Evolutionary conservation across 129 eudicot genomes (phyloP).

Genomic region (Rutidosis leptorrhynchoides): DNA sequence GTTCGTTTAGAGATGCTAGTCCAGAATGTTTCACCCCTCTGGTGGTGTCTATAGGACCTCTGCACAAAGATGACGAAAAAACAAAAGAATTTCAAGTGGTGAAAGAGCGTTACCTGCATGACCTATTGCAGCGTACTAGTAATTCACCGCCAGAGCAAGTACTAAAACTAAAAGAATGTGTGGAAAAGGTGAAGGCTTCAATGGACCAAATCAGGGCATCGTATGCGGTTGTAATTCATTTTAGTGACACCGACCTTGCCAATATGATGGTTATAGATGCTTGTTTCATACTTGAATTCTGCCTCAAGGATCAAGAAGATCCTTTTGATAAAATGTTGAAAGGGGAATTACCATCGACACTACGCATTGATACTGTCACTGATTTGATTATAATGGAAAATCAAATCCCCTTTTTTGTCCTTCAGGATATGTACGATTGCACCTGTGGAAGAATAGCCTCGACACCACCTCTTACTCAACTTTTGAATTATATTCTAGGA

Average conservation of each 20-base stretch:
- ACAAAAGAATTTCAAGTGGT: neutral
- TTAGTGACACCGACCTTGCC: slow-evolving; percentile 4
- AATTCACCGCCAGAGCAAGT: neutral
- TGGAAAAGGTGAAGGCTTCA: neutral
- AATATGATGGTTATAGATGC: slow-evolving; percentile 33
- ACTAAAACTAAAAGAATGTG: neutral
- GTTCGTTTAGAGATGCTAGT: neutral
- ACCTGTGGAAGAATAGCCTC: neutral
- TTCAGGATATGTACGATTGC: neutral
- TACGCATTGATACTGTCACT: too few relatives aligned
- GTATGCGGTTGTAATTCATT: neutral
- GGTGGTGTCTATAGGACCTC: slow-evolving; percentile 28
- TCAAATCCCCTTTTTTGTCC: neutral
- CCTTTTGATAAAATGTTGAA: too few relatives aligned
- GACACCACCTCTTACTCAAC: neutral
- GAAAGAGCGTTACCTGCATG: slow-evolving; percentile 13
- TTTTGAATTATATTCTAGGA: neutral
- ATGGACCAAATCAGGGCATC: slow-evolving; percentile 1
- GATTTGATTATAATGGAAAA: neutral
- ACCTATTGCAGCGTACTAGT: neutral
- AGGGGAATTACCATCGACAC: too few relatives aligned
- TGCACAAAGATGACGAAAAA: neutral
- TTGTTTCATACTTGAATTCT: slow-evolving; percentile 17
- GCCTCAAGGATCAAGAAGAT: neutral
- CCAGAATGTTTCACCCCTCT: slow-evolving; percentile 13